Base-by-base conservation (phyloP, 257 asterid genomes). In the Ilex aquifolium region DNA sequence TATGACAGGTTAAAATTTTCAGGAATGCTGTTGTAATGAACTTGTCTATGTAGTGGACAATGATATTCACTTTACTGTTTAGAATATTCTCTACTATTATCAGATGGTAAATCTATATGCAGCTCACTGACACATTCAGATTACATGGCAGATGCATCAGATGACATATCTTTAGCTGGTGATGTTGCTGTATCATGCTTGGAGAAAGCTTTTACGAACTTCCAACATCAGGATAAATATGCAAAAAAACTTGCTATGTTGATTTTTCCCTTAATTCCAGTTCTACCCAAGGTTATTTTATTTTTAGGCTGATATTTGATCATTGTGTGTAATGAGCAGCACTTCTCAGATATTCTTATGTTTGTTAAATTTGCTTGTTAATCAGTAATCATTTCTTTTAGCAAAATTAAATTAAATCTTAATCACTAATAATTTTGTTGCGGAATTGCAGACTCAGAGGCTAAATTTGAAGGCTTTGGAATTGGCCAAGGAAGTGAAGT, bases 381-480 rank as follows among this genome's bases (percentile, higher is more conserved):
- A 50, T 64, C 53, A 65, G 60, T 79, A 44, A 50, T 61, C 15
- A 12, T 49, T 67, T 32, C 57, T 21, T 69, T 36, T 4, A 4
- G 7, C 42, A 36, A 36, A 21, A 21, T 21, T 21, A 36, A 21
- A 21, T 21, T 21, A 21, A 21, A 21, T 21, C 27, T 21, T 21
- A 21, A 21, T 21, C 27, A 21, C 27, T 21, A 21, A 21, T 21
- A 21, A 21, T 21, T 21, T 56, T 69, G 21, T 39, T 56, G 71
- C 65, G 69, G 32, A 50, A 56, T 21, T 65, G 70, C 89, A 93
- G 99, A 84, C 85, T 55, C 80, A 73, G 64, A 77, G 72, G 64
- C 62, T 79, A 59, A 89, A 85, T 78, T 64, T 82, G 85, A 82
- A 87, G 79, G 93, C 91, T 44, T 67, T 93, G 87, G 86, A 83